Percentiles rank a stretch among this genome's conserved stretches.
Evolutionary conservation across 176 grass and related monocot genomes (phyloP).

Genomic region (Oryza nivara): DNA sequence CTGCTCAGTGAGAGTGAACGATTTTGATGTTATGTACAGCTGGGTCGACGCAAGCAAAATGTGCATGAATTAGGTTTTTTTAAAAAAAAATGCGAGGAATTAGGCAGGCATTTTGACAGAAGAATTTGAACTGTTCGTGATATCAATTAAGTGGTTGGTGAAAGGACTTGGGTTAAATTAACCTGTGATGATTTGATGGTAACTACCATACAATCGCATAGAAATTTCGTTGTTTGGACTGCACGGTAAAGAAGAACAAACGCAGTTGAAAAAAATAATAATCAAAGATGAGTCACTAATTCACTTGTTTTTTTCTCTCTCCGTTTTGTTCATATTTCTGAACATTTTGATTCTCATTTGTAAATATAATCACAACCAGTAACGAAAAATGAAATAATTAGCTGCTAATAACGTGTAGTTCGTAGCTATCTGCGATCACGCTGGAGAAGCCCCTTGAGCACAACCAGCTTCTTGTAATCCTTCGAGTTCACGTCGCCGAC

Average conservation of each 20-base stretch:
- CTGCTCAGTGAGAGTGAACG: not conserved
- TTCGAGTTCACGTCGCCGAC: slow-evolving; percentile 9
- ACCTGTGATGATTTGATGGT: not conserved
- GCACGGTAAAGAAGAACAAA: too few relatives aligned
- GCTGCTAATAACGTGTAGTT: too few relatives aligned
- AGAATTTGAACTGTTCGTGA: not conserved
- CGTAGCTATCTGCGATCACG: not conserved
- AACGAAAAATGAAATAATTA: not conserved
- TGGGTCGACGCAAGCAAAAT: not conserved
- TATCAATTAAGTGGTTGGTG: not conserved
- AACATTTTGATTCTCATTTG: not conserved
- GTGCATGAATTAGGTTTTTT: not conserved
- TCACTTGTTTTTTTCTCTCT: not conserved
- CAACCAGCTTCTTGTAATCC: not conserved
- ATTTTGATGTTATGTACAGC: not conserved
- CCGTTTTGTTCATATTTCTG: not conserved
- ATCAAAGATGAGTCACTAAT: not conserved
- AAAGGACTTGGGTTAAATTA: too few relatives aligned
- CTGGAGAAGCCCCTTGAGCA: not conserved
- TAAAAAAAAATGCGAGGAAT: not conserved
- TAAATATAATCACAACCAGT: not conserved
- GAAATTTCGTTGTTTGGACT: not conserved
- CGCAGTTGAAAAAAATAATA: not conserved
- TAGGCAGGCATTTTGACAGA: not conserved
- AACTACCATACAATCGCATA: not conserved